Evolutionary conservation across 2,329 filamentous ascomycete genomes (phyloP), one percentile per base, ranked within the genome.

Genomic region (Diaporthe vaccinii): DNA sequence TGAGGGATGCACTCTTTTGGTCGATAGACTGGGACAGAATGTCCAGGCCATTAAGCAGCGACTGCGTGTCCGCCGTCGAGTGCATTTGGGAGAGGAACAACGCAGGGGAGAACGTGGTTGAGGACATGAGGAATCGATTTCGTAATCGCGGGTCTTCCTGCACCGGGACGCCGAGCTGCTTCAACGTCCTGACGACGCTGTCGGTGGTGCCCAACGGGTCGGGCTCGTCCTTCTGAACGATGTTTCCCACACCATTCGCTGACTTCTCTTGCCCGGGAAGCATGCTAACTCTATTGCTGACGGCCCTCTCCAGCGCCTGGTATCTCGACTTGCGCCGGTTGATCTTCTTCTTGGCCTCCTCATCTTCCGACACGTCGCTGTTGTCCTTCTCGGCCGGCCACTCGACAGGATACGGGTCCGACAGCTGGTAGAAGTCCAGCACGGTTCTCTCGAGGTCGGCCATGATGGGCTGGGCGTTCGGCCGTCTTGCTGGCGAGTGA

Each of bases 1-100:
- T 99, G 76, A 99, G 90, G 5, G 96, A 98, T 0, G 96, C 97
- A 0, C 96, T 98, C 84, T 99, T 99, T 85, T 98, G 95, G 81
- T 98, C 97, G 80, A 99, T 99, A 0, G 96, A 98, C 77, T 91
- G 91, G 25, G 95, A 97, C 28, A 99, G 90, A 75, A 94, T 92
- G 79, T 98, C 94, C 28, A 99, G 90, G 4, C 97, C 97, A 67
- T 91, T 88, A 17, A 98, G 88, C 1, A 99, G 88, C 61, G 92
- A 91, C 79, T 95, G 91, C 0, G 96, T 98, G 73, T 96, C 95
- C 73, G 94, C 96, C 65, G 92, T 91, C 76, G 94, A 92, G 83
- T 99, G 97, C 78, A 97, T 93, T 83, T 98, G 95, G 0, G 96
- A 97, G 17, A 99, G 89, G 83, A 98, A 99, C 10, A 98, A 87